A percentile compares a stretch with the other conserved stretches of the same genome.
Evolutionary conservation across 176 grass and related monocot species (phyloP).

Genomic region (Ananas comosus): DNA sequence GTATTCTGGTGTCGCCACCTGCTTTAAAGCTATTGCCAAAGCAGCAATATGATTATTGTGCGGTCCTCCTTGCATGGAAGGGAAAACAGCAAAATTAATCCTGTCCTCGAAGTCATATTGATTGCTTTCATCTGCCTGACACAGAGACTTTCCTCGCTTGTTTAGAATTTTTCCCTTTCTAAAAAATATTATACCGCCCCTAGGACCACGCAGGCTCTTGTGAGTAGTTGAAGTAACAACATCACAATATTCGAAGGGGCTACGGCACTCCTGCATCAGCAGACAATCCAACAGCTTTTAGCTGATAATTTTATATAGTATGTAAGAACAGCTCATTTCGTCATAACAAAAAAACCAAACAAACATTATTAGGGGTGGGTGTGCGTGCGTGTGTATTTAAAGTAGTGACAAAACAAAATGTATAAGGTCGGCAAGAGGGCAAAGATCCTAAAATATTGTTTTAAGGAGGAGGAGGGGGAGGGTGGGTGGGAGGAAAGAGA

Average conservation of each 20-base stretch:
- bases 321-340: too few species aligned
- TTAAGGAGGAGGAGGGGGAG: too few species aligned
- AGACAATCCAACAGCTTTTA: constrained; percentile 12
- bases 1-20: constrained; percentile 87
- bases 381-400: too few species aligned
- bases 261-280: constrained; percentile 56
- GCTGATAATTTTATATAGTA: not conserved
- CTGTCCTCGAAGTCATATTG: constrained; percentile 77
- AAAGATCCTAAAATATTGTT: too few species aligned
- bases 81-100: constrained; percentile 94
- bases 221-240: constrained; percentile 94
- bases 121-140: constrained; percentile 56
- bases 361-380: too few species aligned
- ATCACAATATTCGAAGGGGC: constrained; percentile 93
- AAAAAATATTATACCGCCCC: constrained; percentile 97
- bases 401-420: too few species aligned
- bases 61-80: constrained; percentile 94
- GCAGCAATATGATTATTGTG: constrained; percentile 97
- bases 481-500: not conserved
- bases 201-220: constrained; percentile 86
- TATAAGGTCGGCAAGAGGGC: too few species aligned
- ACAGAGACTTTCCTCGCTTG: constrained; percentile 25
- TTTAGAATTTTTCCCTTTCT: constrained; percentile 60
- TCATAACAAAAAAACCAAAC: too few species aligned
- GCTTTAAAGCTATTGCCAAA: constrained; percentile 83